Evolutionary conservation across 2,329 filamentous ascomycete genomes (phyloP), one percentile per base, ranked within the genome.

Genomic region (Exophiala sp.): DNA sequence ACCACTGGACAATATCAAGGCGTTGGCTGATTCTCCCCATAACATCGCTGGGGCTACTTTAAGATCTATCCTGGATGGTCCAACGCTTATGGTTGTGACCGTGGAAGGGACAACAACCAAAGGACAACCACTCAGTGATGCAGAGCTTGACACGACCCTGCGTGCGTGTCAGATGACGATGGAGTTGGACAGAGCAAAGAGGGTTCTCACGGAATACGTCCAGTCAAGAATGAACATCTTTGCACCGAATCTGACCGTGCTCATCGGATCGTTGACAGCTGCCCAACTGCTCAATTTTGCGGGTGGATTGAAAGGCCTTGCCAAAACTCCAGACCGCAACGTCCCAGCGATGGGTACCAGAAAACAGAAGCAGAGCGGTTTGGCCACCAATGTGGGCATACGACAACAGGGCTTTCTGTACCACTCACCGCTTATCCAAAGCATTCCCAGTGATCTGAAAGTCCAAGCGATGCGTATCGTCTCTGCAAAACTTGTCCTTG

Each of bases 151-250:
- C 46, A 79, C 82, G 21, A 86, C 96, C 16, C 75, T 87, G 24
- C 79, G 82, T 48, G 92, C 91, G 7, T 96, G 91, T 71, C 84
- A 91, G 60, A 94, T 95, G 83, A 87, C 89, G 8, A 78, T 97
- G n/a, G 81, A 85, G 35, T 83, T 99, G 8, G 90, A 97, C 69
- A 85, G 81, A 61, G 91, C 92, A 24, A 96, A 96, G 72, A 86
- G 82, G 58, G 88, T 85, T 0, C 79, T 99, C 50, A 95, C 89
- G 1, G 87, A 94, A 68, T 99, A 96, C 66, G 94, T 99, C 12
- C 89, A 96, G 72, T 96, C 92, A 34, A 88, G 94, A 58, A 97
- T 99, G 89, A 94, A 88, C 62, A 79, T 95, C 33, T 97, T 97
- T 68, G 94, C 94, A 3, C 94, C 94, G 0, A 99, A 99, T 65